Evolutionary conservation across 2,329 filamentous ascomycete genomes (phyloP).

Genomic region (Colletotrichum karsti): DNA sequence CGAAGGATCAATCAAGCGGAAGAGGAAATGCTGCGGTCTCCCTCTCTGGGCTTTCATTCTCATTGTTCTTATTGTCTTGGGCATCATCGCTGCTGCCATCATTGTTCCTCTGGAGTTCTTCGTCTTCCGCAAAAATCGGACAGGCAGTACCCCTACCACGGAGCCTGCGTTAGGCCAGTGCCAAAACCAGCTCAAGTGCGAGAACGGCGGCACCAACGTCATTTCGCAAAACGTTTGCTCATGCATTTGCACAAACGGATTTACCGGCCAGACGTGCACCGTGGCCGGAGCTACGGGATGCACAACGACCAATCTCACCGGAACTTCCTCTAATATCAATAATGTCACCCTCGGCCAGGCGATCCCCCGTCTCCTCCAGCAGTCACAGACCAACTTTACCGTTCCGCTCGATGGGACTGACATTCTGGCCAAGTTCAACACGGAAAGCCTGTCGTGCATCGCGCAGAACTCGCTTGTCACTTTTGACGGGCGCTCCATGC

Average conservation of each 20-base stretch:
- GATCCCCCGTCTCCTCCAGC: constrained; percentile 77
- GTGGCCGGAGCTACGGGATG: constrained; percentile 57
- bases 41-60: constrained; percentile 81
- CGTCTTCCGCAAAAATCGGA: constrained; percentile 61
- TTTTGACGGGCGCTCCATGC: constrained; percentile 69
- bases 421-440: constrained; percentile 80
- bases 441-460: constrained; percentile 79
- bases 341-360: constrained; percentile 85
- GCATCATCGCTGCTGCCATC: constrained; percentile 82
- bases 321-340: constrained; percentile 50
- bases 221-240: constrained; percentile 75
- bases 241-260: constrained; percentile 90
- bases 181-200: constrained; percentile 69
- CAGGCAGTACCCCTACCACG: constrained; percentile 36
- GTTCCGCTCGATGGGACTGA: constrained; percentile 76
- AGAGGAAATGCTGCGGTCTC: constrained; percentile 83
- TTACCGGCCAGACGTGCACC: constrained; percentile 69
- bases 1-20: constrained; percentile 41
- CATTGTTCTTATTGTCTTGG: constrained; percentile 69
- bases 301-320: constrained; percentile 56
- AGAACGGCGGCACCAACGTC: constrained; percentile 83
- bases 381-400: constrained; percentile 74
- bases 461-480: constrained; percentile 89
- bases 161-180: constrained; percentile 60
- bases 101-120: constrained; percentile 77